phyloP scores from a whole-genome alignment of 2,329 filamentous ascomycete species.

The Aspergillaceae sp. region DNA sequence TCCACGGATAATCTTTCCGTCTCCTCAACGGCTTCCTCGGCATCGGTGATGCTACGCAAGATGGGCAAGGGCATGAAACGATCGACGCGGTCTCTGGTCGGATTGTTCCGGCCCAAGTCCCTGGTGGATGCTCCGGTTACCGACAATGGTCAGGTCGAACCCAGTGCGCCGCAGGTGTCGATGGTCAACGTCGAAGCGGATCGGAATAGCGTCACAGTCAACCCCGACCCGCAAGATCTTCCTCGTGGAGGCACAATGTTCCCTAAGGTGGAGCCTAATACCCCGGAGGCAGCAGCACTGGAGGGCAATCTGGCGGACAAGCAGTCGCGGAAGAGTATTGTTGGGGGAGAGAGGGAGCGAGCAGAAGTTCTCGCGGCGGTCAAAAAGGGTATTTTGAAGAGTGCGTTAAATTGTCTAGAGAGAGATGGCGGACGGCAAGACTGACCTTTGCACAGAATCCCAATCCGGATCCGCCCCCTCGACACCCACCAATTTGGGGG shows the following conservation, averaged over 20 bases:
- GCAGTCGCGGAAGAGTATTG: constrained; percentile 69
- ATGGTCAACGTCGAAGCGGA: constrained; percentile 96
- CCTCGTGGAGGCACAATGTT: constrained; percentile 67
- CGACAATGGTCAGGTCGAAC: constrained; percentile 56
- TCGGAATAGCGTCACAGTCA: constrained; percentile 72
- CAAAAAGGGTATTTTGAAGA: constrained; percentile 91
- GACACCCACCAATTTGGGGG: constrained; percentile 56
- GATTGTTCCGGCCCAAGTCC: constrained; percentile 90
- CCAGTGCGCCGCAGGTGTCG: constrained; percentile 74
- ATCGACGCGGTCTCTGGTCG: constrained; percentile 79
- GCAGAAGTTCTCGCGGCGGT: constrained; percentile 87
- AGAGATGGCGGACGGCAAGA: not conserved
- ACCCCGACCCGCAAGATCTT: constrained; percentile 54
- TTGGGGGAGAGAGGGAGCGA: constrained; percentile 81
- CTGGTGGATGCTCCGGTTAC: constrained; percentile 62
- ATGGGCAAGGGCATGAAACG: constrained; percentile 99
- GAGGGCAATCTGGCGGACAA: constrained; percentile 34
- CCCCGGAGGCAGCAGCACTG: constrained; percentile 50
- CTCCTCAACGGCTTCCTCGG: constrained; percentile 41
- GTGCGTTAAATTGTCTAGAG: constrained; percentile 41
- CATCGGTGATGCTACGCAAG: constrained; percentile 62
- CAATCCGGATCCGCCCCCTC: constrained; percentile 55
- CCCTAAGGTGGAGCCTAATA: constrained; percentile 75
- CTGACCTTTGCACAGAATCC: constrained; percentile 26
- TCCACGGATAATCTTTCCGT: constrained; percentile 80